Percentiles rank a stretch among this genome's conserved stretches.
Evolutionary conservation across 2,329 filamentous ascomycete genomes (phyloP).

Genomic region (Calonectria pauciramosa): DNA sequence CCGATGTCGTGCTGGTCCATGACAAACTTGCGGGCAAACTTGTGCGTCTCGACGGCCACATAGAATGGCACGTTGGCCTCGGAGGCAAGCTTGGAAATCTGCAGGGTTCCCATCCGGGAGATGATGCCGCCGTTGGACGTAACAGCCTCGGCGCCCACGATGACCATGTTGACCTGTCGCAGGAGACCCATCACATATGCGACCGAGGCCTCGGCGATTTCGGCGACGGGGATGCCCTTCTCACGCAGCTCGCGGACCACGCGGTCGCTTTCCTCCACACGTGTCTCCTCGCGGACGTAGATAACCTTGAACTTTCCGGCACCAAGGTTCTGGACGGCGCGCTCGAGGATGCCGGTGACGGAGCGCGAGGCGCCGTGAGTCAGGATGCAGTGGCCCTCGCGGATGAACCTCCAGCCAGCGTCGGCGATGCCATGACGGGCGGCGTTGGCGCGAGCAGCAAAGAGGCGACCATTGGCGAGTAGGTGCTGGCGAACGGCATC

Average conservation of each 20-base stretch:
- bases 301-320: conserved; percentile 84
- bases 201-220: conserved; percentile 71
- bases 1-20: conserved; percentile 85
- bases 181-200: conserved; percentile 78
- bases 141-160: conserved; percentile 85
- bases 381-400: conserved; percentile 84
- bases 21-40: conserved; percentile 91
- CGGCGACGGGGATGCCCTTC: conserved; percentile 84
- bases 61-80: conserved; percentile 82
- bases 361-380: conserved; percentile 91
- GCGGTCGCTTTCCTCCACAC: conserved; percentile 73
- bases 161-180: conserved; percentile 73
- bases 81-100: conserved; percentile 86
- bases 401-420: conserved; percentile 83
- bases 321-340: conserved; percentile 71
- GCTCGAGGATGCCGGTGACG: conserved; percentile 81
- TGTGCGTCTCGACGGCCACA: conserved; percentile 95
- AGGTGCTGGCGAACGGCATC: conserved; percentile 87
- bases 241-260: conserved; percentile 80
- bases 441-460: conserved; percentile 88
- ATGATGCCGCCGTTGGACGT: conserved; percentile 96
- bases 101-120: conserved; percentile 86
- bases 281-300: conserved; percentile 75
- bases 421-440: conserved; percentile 86
- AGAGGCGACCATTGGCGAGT: conserved; percentile 86